These are phyloP conservation scores for Dendrostoma leiphaemia DNA, from an alignment of 2,329 filamentous ascomycete species.

Conservation along the genomic window DNA sequence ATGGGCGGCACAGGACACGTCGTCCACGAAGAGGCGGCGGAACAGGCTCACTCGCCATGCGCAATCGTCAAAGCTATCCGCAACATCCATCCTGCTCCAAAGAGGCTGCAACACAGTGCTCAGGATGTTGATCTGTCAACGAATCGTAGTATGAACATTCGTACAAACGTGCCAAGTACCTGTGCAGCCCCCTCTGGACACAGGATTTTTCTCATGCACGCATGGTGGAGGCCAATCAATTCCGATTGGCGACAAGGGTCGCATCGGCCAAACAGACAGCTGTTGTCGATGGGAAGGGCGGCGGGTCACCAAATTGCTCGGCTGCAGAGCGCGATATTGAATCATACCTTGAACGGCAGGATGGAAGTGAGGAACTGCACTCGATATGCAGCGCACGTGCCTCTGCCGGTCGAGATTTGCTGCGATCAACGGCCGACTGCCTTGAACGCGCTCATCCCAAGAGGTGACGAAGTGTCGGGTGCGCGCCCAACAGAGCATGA, in stretches of 20 bases:
- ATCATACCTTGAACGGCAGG: not conserved
- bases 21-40: not conserved
- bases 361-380: not conserved
- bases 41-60: not conserved
- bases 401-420: not conserved
- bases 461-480: too few relatives aligned
- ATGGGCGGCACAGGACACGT: not conserved
- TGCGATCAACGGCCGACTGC: not conserved
- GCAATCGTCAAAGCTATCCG: not conserved
- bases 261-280: constrained; percentile 2
- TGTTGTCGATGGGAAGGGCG: not conserved
- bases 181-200: not conserved
- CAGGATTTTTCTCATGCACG: constrained; percentile 14
- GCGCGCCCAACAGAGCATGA: too few relatives aligned
- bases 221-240: constrained; percentile 11
- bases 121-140: not conserved
- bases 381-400: not conserved
- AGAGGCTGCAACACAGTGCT: not conserved
- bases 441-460: too few relatives aligned
- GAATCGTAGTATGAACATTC: not conserved
- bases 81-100: not conserved
- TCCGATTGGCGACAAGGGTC: constrained; percentile 6
- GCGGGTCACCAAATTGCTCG: not conserved
- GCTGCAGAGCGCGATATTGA: not conserved
- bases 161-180: constrained; percentile 14